Evolutionary conservation across 176 grass and related monocot species (phyloP).

Genomic region (Aegilops tauschii): DNA sequence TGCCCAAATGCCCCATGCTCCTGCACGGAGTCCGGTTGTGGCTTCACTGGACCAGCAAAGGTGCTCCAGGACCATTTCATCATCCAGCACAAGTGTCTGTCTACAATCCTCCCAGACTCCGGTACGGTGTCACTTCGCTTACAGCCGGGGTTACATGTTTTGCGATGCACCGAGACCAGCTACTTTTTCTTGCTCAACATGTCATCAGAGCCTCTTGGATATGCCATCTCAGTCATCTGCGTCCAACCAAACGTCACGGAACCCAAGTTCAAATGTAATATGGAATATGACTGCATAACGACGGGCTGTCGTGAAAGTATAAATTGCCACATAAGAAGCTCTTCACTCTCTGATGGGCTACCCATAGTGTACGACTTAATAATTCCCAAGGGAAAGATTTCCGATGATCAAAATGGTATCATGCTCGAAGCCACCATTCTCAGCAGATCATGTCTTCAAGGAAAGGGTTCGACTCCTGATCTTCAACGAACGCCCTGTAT

Average conservation of each 20-base stretch:
- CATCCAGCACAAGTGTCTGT: background rate
- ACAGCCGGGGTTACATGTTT: background rate
- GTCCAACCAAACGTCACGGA: background rate
- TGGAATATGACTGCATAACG: background rate
- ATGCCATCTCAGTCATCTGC: background rate
- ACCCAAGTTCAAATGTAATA: background rate
- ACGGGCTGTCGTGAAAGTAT: background rate
- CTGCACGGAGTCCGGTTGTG: background rate
- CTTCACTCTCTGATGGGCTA: background rate
- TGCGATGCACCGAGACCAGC: background rate
- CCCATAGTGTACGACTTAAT: background rate
- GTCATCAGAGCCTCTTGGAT: background rate
- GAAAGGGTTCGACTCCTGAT: background rate
- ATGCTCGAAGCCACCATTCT: background rate
- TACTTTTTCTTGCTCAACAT: background rate
- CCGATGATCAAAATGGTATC: background rate
- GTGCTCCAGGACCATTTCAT: background rate
- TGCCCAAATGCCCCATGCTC: background rate
- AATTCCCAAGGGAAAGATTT: slow-evolving; percentile 2
- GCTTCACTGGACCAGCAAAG: background rate
- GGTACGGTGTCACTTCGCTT: background rate
- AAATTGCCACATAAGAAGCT: background rate
- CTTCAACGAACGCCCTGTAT: background rate
- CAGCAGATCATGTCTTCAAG: background rate
- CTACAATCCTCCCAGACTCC: background rate